A percentile compares a stretch with the other conserved stretches of the same genome.
phyloP scores from a whole-genome alignment of 1,284 basidiomycete species.

The Trametes versicolor region DNA sequence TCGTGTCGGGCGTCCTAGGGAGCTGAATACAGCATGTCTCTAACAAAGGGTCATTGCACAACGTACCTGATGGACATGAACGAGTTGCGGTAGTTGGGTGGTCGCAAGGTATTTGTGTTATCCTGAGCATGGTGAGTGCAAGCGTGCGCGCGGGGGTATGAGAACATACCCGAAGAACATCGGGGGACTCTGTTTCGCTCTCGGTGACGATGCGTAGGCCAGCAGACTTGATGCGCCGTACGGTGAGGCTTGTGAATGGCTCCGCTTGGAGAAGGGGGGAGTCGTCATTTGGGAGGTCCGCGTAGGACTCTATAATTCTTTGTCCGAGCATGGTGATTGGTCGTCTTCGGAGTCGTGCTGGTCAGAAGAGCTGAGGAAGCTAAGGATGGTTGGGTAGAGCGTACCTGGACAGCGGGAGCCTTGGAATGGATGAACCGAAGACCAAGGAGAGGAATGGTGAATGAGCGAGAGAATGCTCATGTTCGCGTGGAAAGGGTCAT shows the following conservation, averaged over 20 bases:
- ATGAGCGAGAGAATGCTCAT: background rate
- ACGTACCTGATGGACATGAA: constrained; percentile 28
- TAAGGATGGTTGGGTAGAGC: background rate
- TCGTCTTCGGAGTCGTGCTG: background rate
- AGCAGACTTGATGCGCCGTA: constrained; percentile 32
- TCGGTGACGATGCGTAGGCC: constrained; percentile 34
- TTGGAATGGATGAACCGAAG: background rate
- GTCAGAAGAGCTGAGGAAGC: background rate
- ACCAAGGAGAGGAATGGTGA: background rate
- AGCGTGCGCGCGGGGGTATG: background rate
- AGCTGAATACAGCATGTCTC: background rate
- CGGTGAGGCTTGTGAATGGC: constrained; percentile 25
- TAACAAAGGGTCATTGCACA: background rate
- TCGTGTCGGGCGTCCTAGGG: constrained; percentile 38
- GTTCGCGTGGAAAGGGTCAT: constrained; percentile 11
- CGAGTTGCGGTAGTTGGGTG: constrained; percentile 20
- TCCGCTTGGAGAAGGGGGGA: constrained; percentile 11
- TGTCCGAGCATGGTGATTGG: constrained; percentile 31
- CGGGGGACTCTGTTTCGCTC: constrained; percentile 20
- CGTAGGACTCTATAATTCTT: constrained; percentile 30
- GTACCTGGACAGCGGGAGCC: background rate
- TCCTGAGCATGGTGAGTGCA: constrained; percentile 12
- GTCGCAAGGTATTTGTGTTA: constrained; percentile 12
- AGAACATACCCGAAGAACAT: constrained; percentile 14
- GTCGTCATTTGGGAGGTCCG: constrained; percentile 16